Base-by-base conservation (phyloP, 2,329 filamentous ascomycete species). In the Blumeria graminis region DNA sequence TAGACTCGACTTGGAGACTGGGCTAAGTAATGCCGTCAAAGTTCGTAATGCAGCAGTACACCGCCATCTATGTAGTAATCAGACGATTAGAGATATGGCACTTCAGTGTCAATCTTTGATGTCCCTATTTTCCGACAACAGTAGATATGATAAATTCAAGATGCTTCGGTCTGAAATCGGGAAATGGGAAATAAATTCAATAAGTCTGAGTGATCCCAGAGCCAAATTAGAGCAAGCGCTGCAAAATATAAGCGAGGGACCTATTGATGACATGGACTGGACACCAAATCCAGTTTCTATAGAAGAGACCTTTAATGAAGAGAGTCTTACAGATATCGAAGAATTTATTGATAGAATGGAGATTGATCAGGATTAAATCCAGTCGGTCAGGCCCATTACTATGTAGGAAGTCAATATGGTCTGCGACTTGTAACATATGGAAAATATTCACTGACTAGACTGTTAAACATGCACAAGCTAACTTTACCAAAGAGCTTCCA, bases 181-280 rank as follows among this genome's bases (percentile, higher is more conserved):
- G 4, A 53, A 61, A 34, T 66, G 65, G 65, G 62, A 65, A 34
- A 36, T 33, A 9, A 22, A 58, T 3, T 60, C 55, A 55, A 41
- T 16, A 13, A 59, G 63, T 54, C 51, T 57, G 16, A 50, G 63
- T 28, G 57, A 33, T 14, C 61, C 63, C 9, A 64, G 61, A 50
- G 33, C 38, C 1, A 60, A 58, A n/a, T 43, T 66, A 48, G 59
- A 64, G 41, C 51, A 38, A n/a, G 63, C 61, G 9, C 56, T 66
- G 18, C 57, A 61, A 48, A 59, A 60, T n/a, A 64, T 66, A 45
- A 61, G 61, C 43, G 64, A 66, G 55, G 48, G 58, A 9, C 63
- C 63, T 1, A 58, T 66, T 35, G 61, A 65, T 56, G 64, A 65
- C 57, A 66, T 66, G 64, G 64, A 66, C 58, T 66, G 65, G 65